Percentiles rank a stretch among this genome's conserved stretches.
Conservation (phyloP, 768 basidiomycete species). For the Lactifluus echinatus region DNA sequence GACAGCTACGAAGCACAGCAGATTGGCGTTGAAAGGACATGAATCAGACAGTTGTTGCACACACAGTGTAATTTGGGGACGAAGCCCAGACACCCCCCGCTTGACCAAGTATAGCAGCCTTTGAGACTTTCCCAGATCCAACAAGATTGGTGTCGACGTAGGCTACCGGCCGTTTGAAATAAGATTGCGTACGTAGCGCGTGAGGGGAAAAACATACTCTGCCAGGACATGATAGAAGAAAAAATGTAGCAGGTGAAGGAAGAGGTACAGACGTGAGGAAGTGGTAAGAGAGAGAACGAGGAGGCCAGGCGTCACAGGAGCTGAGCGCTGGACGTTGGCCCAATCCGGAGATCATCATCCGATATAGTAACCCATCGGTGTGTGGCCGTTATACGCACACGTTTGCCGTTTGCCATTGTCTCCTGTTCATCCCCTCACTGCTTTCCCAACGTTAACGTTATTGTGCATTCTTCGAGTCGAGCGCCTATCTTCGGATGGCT, state of each 20-base stretch:
- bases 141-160: slow-evolving; percentile 80
- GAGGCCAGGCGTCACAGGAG: background rate
- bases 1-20: slow-evolving; percentile 39
- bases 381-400: slow-evolving; percentile 1
- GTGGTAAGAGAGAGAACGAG: slow-evolving; percentile 6
- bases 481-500: background rate
- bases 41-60: slow-evolving; percentile 23
- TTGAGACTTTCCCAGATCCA: slow-evolving; percentile 59
- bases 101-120: slow-evolving; percentile 70
- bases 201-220: slow-evolving; percentile 8
- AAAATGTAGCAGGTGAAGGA: background rate
- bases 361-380: slow-evolving; percentile 16
- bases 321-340: background rate
- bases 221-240: slow-evolving; percentile 20
- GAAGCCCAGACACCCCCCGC: slow-evolving; percentile 73
- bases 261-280: background rate
- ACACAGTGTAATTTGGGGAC: slow-evolving; percentile 48
- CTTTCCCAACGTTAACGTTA: background rate
- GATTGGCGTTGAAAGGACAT: background rate
- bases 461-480: background rate
- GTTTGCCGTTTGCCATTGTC: background rate
- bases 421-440: background rate
- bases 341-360: slow-evolving; percentile 14
- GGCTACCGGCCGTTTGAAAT: slow-evolving; percentile 33
- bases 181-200: background rate